Evolutionary conservation across 257 asterid species (phyloP).

Genomic region (Galeopsis tetrahit): DNA sequence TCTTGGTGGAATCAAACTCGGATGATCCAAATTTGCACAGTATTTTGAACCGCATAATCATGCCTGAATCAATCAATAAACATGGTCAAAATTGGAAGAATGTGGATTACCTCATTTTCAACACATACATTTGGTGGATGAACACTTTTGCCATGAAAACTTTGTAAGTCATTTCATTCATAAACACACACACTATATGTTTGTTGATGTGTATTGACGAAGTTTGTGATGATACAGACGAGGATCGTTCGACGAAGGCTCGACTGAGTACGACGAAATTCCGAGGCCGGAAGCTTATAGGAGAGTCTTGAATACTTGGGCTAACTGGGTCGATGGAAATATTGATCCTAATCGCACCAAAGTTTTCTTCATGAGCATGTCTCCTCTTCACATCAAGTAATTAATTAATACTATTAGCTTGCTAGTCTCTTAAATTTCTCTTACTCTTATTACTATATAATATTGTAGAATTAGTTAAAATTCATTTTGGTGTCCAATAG

Average conservation of each 20-base stretch:
- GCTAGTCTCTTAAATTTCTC: neutral
- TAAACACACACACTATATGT: too few species aligned
- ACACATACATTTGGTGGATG: conserved; percentile 98
- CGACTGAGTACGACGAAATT: conserved; percentile 69
- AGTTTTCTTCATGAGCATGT: conserved; percentile 92
- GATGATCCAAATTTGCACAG: conserved; percentile 86
- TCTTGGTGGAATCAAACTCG: conserved; percentile 82
- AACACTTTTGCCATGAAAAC: conserved; percentile 80
- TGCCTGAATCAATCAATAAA: conserved; percentile 77
- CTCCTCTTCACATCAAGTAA: conserved; percentile 95
- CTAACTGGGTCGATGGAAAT: conserved; percentile 67
- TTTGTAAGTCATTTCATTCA: conserved; percentile 49
- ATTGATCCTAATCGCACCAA: conserved; percentile 61
- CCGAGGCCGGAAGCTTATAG: conserved; percentile 64
- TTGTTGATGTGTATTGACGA: neutral
- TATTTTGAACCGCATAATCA: conserved; percentile 76
- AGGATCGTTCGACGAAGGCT: conserved; percentile 73
- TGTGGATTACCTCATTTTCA: conserved; percentile 80
- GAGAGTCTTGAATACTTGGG: conserved; percentile 80
- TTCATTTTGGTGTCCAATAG: too few species aligned
- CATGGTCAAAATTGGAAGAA: conserved; percentile 78
- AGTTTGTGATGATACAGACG: conserved; percentile 44
- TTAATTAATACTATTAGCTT: conserved; percentile 16
- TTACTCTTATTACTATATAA: too few species aligned
- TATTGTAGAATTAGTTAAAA: too few species aligned